Evolutionary conservation across 2,329 filamentous ascomycete species (phyloP).

Genomic region (Cercospora sp.): DNA sequence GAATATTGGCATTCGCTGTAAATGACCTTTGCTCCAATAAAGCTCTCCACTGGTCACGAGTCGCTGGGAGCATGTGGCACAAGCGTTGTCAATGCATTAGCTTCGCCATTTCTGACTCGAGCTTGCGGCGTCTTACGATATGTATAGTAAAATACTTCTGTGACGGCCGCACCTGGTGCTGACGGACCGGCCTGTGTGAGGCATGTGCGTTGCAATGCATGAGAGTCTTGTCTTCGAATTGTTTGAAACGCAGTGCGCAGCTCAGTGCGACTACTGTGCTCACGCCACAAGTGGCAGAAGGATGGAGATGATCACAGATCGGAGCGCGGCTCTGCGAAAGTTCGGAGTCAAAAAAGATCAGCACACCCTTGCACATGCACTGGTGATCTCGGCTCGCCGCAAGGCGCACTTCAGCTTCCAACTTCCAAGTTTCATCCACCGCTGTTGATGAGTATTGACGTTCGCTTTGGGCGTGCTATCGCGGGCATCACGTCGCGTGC

Average conservation of each 20-base stretch:
- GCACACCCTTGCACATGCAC: slow-evolving; percentile 2
- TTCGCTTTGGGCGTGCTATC: background rate
- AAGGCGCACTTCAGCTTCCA: background rate
- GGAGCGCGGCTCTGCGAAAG: slow-evolving; percentile 2
- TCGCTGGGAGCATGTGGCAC: background rate
- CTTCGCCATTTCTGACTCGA: background rate
- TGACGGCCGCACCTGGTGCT: background rate
- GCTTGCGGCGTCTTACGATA: background rate
- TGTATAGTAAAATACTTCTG: background rate
- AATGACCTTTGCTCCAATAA: background rate
- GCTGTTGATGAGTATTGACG: background rate
- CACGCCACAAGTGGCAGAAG: slow-evolving; percentile 1
- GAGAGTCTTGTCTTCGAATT: background rate
- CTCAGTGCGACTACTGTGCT: background rate
- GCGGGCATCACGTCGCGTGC: background rate
- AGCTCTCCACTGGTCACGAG: background rate
- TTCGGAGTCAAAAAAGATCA: background rate
- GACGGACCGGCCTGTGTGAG: background rate
- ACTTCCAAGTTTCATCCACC: slow-evolving; percentile 10
- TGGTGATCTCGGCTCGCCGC: background rate
- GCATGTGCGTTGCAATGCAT: background rate
- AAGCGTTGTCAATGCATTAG: background rate
- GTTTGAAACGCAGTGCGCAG: background rate
- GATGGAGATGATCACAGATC: background rate
- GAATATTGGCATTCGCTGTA: background rate